These are phyloP conservation scores for Hypoxylon sp. DNA, from an alignment of 2,329 filamentous ascomycete genomes.

Conservation along the genomic window DNA sequence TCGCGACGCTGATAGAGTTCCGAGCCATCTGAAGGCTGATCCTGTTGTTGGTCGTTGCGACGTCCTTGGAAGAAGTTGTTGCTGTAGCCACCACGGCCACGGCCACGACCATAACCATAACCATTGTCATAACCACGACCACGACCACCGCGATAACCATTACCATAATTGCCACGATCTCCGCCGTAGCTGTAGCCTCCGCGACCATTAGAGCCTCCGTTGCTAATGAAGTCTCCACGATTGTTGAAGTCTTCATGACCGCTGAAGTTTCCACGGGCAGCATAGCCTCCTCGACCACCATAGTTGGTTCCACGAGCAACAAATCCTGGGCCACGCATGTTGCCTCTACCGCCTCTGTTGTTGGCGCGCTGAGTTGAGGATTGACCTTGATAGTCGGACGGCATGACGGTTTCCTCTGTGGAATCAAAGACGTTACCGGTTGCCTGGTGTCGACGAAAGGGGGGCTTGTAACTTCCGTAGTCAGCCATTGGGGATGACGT, in stretches of 20 bases:
- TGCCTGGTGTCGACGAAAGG: conserved; percentile 39
- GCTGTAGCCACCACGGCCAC: conserved; percentile 15
- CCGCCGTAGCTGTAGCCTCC: conserved; percentile 20
- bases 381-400: background rate
- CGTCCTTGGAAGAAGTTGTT: conserved; percentile 28
- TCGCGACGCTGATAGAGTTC: conserved; percentile 38
- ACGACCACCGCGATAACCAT: conserved; percentile 8
- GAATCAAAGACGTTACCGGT: conserved; percentile 11
- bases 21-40: conserved; percentile 30
- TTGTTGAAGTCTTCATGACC: background rate
- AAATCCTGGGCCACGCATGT: background rate
- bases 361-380: background rate
- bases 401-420: background rate
- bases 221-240: too few species aligned
- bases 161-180: conserved; percentile 7
- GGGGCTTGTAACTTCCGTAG: conserved; percentile 37
- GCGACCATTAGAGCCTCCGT: background rate
- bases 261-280: background rate
- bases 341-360: background rate
- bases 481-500: conserved; percentile 24
- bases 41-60: conserved; percentile 23
- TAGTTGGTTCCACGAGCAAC: background rate
- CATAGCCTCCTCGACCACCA: background rate
- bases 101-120: conserved; percentile 15
- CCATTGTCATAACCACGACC: conserved; percentile 8